A percentile compares a stretch with the other conserved stretches of the same genome.
phyloP scores from a whole-genome alignment of 2,329 filamentous ascomycete species.

The Meredithiella fracta region DNA sequence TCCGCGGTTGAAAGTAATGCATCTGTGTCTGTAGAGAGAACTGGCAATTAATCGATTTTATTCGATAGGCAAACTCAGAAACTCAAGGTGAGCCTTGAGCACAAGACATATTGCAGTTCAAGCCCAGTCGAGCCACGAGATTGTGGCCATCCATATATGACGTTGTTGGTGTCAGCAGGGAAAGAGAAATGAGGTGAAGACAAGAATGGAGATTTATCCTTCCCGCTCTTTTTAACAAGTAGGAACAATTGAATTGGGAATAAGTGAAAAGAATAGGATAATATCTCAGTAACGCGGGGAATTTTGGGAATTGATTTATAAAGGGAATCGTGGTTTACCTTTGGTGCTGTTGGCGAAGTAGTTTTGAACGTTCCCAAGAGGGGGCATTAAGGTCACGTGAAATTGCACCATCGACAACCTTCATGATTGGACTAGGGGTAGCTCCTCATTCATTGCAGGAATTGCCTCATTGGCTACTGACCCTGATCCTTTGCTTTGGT shows the following conservation, averaged over 20 bases:
- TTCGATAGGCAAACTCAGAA: neutral
- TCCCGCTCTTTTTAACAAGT: neutral
- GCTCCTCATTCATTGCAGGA: conserved; percentile 5
- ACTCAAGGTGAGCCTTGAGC: neutral
- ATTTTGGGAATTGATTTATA: neutral
- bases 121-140: neutral
- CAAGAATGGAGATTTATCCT: conserved; percentile 3
- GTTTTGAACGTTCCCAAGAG: conserved; percentile 1
- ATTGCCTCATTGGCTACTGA: neutral
- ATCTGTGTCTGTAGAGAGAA: neutral
- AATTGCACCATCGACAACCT: conserved; percentile 13
- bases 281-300: conserved; percentile 1
- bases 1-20: too few species aligned
- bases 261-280: conserved; percentile 14
- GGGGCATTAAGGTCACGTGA: conserved; percentile 12
- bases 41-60: too few species aligned
- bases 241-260: conserved; percentile 1
- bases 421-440: conserved; percentile 11
- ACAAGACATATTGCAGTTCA: too few species aligned
- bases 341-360: neutral
- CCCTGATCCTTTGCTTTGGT: neutral
- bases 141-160: neutral
- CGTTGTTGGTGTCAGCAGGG: neutral
- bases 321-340: neutral
- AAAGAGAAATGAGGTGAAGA: conserved; percentile 2